Conservation (phyloP, 2,329 filamentous ascomycete species). For the Akanthomyces dipterigenus region DNA sequence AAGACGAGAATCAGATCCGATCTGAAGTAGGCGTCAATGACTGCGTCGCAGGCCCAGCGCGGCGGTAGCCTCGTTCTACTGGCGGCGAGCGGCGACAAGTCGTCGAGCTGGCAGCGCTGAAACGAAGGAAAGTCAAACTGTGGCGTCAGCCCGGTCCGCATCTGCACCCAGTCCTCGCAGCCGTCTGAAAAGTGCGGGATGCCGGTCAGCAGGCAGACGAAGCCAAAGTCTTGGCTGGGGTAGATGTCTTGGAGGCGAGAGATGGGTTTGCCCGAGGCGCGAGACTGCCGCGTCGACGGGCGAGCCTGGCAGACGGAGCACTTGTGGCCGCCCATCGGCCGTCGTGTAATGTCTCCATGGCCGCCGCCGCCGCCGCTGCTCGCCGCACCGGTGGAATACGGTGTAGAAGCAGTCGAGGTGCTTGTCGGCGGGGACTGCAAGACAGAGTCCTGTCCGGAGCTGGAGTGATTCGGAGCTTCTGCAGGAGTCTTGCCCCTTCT, state of each 20-base stretch:
- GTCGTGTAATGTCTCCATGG: neutral
- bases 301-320: constrained; percentile 9
- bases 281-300: constrained; percentile 5
- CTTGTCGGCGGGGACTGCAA: neutral
- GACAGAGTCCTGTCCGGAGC: neutral
- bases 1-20: constrained; percentile 38
- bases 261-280: constrained; percentile 21
- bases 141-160: constrained; percentile 32
- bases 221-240: constrained; percentile 39
- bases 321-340: neutral
- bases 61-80: constrained; percentile 28
- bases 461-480: neutral
- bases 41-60: constrained; percentile 19
- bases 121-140: constrained; percentile 16
- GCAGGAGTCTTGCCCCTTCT: neutral
- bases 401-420: neutral
- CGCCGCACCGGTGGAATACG: neutral
- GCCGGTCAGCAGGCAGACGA: constrained; percentile 39
- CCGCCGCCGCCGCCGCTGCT: neutral
- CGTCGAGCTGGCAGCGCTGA: neutral
- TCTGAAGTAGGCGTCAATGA: constrained; percentile 17
- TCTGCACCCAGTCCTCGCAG: constrained; percentile 41
- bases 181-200: constrained; percentile 42
- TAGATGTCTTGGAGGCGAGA: constrained; percentile 31
- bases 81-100: constrained; percentile 11